Percentiles rank a stretch among this genome's conserved stretches.
phyloP scores from a whole-genome alignment of 2,329 filamentous ascomycete genomes.

The Oidium heveae region DNA sequence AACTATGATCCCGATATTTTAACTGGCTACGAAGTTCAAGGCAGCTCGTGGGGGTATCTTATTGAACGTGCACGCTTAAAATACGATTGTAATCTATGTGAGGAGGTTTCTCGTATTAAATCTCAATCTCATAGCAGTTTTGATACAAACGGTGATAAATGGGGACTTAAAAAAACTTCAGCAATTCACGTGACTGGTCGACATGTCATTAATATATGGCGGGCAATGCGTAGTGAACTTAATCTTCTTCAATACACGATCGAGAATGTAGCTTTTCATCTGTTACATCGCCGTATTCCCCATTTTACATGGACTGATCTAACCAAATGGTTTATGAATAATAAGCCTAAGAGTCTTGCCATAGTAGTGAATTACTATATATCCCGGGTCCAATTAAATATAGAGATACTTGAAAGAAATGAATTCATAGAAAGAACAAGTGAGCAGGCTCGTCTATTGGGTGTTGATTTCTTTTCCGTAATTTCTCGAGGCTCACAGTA shows the following conservation, averaged over 20 bases:
- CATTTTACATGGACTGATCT: slow-evolving; percentile 62
- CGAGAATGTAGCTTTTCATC: slow-evolving; percentile 84
- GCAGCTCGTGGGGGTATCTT: slow-evolving; percentile 81
- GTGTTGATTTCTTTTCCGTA: slow-evolving; percentile 91
- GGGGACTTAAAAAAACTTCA: slow-evolving; percentile 86
- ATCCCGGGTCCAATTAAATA: slow-evolving; percentile 48
- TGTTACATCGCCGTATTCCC: slow-evolving; percentile 67
- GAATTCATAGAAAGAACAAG: slow-evolving; percentile 74
- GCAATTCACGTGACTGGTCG: slow-evolving; percentile 80
- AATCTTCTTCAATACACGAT: slow-evolving; percentile 85
- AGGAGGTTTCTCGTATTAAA: slow-evolving; percentile 78
- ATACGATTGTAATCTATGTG: slow-evolving; percentile 75
- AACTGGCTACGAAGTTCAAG: slow-evolving; percentile 85
- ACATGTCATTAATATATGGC: slow-evolving; percentile 93
- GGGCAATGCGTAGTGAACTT: slow-evolving; percentile 81
- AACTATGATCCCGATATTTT: slow-evolving; percentile 72
- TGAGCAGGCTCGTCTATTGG: slow-evolving; percentile 77
- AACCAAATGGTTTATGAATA: slow-evolving; percentile 57
- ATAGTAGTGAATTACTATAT: slow-evolving; percentile 61
- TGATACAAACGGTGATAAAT: slow-evolving; percentile 65
- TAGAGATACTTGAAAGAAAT: slow-evolving; percentile 80
- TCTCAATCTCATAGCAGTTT: slow-evolving; percentile 59
- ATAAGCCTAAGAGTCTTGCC: slow-evolving; percentile 39
- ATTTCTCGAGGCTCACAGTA: slow-evolving; percentile 89
- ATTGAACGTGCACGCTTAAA: slow-evolving; percentile 69